phyloP scores from a whole-genome alignment of 1,284 basidiomycete species.

The Cryptococcus amylolentus region DNA sequence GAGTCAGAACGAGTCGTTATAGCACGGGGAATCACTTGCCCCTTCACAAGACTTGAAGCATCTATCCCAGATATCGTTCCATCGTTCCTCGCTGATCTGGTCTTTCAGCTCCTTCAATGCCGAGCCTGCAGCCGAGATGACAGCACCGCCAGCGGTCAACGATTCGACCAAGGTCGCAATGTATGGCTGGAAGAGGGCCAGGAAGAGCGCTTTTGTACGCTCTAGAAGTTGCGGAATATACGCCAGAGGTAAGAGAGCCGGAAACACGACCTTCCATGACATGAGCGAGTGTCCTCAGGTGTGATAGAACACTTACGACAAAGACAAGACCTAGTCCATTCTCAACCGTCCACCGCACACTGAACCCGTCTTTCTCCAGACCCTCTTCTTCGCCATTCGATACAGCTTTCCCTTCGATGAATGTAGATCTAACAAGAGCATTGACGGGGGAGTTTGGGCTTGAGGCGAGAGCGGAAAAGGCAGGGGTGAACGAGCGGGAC shows the following conservation, averaged over 20 bases:
- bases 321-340: slow-evolving; percentile 93
- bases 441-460: slow-evolving; percentile 84
- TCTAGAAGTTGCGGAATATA: slow-evolving; percentile 86
- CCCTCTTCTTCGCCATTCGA: slow-evolving; percentile 58
- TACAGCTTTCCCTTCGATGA: slow-evolving; percentile 66
- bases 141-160: slow-evolving; percentile 51
- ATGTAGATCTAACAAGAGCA: slow-evolving; percentile 78
- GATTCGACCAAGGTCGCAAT: slow-evolving; percentile 75
- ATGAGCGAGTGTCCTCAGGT: not conserved
- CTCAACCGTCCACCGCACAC: slow-evolving; percentile 85
- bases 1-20: not conserved
- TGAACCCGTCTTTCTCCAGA: slow-evolving; percentile 87
- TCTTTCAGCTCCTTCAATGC: slow-evolving; percentile 30
- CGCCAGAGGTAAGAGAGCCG: slow-evolving; percentile 89
- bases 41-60: slow-evolving; percentile 39
- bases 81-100: slow-evolving; percentile 37
- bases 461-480: slow-evolving; percentile 66
- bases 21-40: not conserved
- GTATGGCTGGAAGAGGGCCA: slow-evolving; percentile 79
- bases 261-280: slow-evolving; percentile 61
- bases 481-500: slow-evolving; percentile 86
- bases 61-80: slow-evolving; percentile 45
- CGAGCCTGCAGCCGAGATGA: slow-evolving; percentile 35
- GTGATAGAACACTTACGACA: slow-evolving; percentile 60
- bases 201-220: slow-evolving; percentile 75